phyloP scores from a whole-genome alignment of 75 land plant species.

The Selaginella tamariscina region DNA sequence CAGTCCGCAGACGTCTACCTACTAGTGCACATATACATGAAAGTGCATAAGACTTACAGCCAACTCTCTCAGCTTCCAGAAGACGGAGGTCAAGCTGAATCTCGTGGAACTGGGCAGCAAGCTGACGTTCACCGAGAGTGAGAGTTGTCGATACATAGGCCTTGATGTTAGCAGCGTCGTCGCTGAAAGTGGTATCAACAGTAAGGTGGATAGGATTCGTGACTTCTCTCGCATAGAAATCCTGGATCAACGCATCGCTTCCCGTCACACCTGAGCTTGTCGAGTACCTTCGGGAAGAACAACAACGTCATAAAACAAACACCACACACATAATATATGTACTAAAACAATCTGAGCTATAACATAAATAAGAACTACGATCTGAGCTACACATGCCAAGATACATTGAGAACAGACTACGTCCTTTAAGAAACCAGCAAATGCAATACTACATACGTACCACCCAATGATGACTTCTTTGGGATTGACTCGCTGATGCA shows the following conservation, averaged over 20 bases:
- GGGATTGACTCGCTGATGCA: conserved; percentile 92
- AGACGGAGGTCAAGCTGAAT: conserved; percentile 86
- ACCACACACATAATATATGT: too few species aligned
- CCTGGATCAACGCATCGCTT: conserved; percentile 89
- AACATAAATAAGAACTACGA: too few species aligned
- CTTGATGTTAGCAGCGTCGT: conserved; percentile 55
- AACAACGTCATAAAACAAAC: background rate
- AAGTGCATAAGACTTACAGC: conserved; percentile 76
- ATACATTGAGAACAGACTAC: background rate
- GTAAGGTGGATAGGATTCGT: conserved; percentile 76
- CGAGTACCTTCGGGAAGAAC: conserved; percentile 57
- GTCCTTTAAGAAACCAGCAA: background rate
- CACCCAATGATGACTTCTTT: conserved; percentile 98
- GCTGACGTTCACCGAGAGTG: conserved; percentile 75
- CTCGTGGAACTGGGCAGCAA: conserved; percentile 95
- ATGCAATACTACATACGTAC: conserved; percentile 25
- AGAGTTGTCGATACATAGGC: conserved; percentile 65
- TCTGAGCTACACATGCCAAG: too few species aligned
- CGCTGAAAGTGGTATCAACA: conserved; percentile 75
- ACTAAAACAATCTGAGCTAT: too few species aligned
- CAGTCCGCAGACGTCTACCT: too few species aligned
- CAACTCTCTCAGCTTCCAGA: conserved; percentile 90
- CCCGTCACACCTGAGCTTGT: conserved; percentile 87
- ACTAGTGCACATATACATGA: too few species aligned
- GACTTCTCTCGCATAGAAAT: conserved; percentile 81